phyloP scores from a whole-genome alignment of 2,329 filamentous ascomycete species.

The Sclerotinia nivalis region DNA sequence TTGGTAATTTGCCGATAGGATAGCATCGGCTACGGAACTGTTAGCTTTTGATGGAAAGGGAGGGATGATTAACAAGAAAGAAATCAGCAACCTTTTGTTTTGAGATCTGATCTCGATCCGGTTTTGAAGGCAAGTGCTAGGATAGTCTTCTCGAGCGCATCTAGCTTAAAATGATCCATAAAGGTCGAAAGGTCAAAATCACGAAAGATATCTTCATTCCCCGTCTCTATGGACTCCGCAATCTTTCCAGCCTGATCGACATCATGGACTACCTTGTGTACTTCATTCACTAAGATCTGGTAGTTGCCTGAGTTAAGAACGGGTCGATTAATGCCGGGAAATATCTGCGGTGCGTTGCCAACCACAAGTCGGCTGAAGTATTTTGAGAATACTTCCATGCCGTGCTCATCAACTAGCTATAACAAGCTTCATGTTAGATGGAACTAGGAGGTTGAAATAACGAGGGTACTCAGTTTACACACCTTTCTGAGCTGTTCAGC shows the following conservation, averaged over 20 bases:
- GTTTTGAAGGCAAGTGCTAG: conserved; percentile 87
- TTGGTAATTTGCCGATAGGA: conserved; percentile 76
- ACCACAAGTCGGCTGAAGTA: conserved; percentile 92
- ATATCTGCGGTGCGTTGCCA: conserved; percentile 89
- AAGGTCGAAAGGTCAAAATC: conserved; percentile 97
- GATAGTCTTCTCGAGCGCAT: conserved; percentile 83
- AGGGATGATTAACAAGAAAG: conserved; percentile 11
- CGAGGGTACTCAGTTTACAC: conserved; percentile 39
- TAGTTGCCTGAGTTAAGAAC: conserved; percentile 80
- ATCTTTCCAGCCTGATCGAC: conserved; percentile 84
- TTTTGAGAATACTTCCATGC: conserved; percentile 97
- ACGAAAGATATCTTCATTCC: conserved; percentile 88
- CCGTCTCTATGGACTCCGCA: conserved; percentile 87
- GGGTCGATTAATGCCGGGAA: conserved; percentile 73
- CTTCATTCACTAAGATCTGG: conserved; percentile 76
- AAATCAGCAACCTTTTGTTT: conserved; percentile 72
- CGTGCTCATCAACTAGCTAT: conserved; percentile 93
- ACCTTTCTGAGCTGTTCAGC: conserved; percentile 91
- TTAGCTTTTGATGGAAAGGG: conserved; percentile 26
- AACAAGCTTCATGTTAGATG: conserved; percentile 13
- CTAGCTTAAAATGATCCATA: conserved; percentile 92
- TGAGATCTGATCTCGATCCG: conserved; percentile 76
- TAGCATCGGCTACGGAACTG: conserved; percentile 71
- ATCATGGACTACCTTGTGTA: conserved; percentile 82
- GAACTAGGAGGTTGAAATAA: conserved; percentile 17